Percentiles rank a stretch among this genome's conserved stretches.
Conservation (phyloP, 2,329 filamentous ascomycete genomes). For the Microcyclosporella mali region DNA sequence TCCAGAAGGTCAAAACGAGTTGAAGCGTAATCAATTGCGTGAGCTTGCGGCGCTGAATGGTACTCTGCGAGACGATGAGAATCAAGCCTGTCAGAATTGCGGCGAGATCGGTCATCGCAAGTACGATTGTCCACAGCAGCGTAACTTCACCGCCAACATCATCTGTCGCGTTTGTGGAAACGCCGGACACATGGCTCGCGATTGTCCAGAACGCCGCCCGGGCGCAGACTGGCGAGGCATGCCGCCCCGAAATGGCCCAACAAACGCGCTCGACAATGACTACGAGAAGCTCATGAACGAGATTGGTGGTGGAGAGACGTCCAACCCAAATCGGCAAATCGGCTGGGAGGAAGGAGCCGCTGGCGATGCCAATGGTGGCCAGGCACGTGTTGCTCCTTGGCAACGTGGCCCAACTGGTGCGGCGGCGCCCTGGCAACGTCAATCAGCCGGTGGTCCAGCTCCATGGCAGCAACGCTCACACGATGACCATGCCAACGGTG, state of each 20-base stretch:
- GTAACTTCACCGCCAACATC: conserved; percentile 98
- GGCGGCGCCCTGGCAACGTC: conserved; percentile 34
- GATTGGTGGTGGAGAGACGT: conserved; percentile 63
- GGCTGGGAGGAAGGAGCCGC: conserved; percentile 70
- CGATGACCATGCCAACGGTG: conserved; percentile 20
- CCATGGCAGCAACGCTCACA: conserved; percentile 32
- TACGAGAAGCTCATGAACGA: conserved; percentile 99
- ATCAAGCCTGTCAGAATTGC: conserved; percentile 98
- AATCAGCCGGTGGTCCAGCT: conserved; percentile 26
- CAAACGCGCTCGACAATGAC: conserved; percentile 77
- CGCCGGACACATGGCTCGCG: conserved; percentile 94
- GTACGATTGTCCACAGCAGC: conserved; percentile 95
- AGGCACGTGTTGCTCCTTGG: conserved; percentile 23
- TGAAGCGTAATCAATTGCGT: conserved; percentile 96
- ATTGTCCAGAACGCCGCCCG: conserved; percentile 90
- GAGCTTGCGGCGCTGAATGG: conserved; percentile 97
- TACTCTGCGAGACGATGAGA: conserved; percentile 97
- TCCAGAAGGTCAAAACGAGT: conserved; percentile 95
- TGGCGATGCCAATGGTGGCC: conserved; percentile 53
- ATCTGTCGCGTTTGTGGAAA: conserved; percentile 98
- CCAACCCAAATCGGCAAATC: conserved; percentile 67
- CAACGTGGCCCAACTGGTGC: conserved; percentile 26
- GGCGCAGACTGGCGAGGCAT: conserved; percentile 87
- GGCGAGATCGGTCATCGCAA: conserved; percentile 98
- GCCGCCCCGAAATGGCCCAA: conserved; percentile 44